A percentile compares a stretch with the other conserved stretches of the same genome.
Conservation (phyloP, 345 rosid species). For the Ceriops tagal region DNA sequence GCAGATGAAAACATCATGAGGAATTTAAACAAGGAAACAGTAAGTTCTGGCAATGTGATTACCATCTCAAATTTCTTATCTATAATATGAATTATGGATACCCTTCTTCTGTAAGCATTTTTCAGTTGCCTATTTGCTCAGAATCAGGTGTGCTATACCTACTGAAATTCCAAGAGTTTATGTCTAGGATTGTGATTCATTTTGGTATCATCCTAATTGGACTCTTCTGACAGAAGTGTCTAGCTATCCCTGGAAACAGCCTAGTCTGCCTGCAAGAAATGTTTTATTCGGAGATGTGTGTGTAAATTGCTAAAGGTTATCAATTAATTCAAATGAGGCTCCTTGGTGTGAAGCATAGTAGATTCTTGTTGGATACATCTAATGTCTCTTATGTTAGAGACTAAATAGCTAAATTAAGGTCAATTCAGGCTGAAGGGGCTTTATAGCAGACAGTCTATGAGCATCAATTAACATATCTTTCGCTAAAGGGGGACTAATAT, state of each 20-base stretch:
- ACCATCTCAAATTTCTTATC: neutral
- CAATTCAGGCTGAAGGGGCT: too few species aligned
- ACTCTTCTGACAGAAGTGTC: too few species aligned
- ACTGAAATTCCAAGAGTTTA: neutral
- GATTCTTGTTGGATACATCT: neutral
- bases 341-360: neutral
- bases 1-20: slow-evolving; percentile 25
- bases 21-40: slow-evolving; percentile 37
- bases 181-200: neutral
- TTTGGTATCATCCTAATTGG: neutral
- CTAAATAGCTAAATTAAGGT: too few species aligned
- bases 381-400: neutral
- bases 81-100: neutral
- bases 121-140: neutral
- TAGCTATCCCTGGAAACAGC: too few species aligned
- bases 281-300: too few species aligned
- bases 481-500: neutral
- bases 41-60: slow-evolving; percentile 31
- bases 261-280: too few species aligned
- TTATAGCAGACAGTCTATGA: neutral
- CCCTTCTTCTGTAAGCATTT: neutral
- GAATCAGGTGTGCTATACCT: neutral
- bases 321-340: too few species aligned
- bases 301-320: too few species aligned
- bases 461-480: slow-evolving; percentile 9